Evolutionary conservation across 164 flowering plant genomes (phyloP).

Genomic region (Piper betle): DNA sequence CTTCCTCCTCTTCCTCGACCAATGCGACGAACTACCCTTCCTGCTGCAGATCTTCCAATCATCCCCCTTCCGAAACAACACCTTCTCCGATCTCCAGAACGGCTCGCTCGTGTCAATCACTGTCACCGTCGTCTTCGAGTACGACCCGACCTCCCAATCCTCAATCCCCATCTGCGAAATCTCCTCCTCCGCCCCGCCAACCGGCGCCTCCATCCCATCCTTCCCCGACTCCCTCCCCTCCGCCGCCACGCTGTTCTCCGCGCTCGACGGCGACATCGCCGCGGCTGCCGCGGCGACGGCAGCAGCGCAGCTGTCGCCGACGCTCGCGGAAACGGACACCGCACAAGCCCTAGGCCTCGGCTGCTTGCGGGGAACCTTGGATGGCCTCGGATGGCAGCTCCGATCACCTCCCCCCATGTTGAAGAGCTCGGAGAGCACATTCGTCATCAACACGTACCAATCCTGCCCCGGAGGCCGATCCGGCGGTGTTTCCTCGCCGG

Average conservation of each 20-base stretch:
- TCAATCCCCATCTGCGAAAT: slow-evolving; percentile 3
- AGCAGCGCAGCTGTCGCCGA: slow-evolving; percentile 5
- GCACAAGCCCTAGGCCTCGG: slow-evolving; percentile 40
- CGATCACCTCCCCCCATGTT: slow-evolving; percentile 25
- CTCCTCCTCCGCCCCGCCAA: slow-evolving; percentile 16
- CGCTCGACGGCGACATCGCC: slow-evolving; percentile 15
- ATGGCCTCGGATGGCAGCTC: slow-evolving; percentile 1
- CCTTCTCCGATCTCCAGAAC: slow-evolving; percentile 61
- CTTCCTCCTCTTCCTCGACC: slow-evolving; percentile 41
- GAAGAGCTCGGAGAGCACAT: slow-evolving; percentile 63
- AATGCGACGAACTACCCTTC: slow-evolving; percentile 26
- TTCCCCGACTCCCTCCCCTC: slow-evolving; percentile 7
- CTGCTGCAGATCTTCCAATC: slow-evolving; percentile 74
- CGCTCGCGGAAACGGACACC: slow-evolving; percentile 9
- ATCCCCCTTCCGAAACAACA: slow-evolving; percentile 51
- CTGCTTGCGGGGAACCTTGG: slow-evolving; percentile 50
- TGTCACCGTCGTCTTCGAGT: slow-evolving; percentile 52
- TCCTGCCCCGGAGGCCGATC: slow-evolving; percentile 8
- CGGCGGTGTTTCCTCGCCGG: slow-evolving; percentile 6
- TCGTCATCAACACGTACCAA: slow-evolving; percentile 24
- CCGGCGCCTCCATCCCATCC: slow-evolving; percentile 1
- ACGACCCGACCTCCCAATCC: slow-evolving; percentile 21
- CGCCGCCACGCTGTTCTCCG: slow-evolving; percentile 11
- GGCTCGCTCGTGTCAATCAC: slow-evolving; percentile 62
- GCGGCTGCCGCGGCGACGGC: slow-evolving; percentile 8